Evolutionary conservation across 371 early-diverging fungal species (phyloP).

Genomic region (Scutellospora calospora): DNA sequence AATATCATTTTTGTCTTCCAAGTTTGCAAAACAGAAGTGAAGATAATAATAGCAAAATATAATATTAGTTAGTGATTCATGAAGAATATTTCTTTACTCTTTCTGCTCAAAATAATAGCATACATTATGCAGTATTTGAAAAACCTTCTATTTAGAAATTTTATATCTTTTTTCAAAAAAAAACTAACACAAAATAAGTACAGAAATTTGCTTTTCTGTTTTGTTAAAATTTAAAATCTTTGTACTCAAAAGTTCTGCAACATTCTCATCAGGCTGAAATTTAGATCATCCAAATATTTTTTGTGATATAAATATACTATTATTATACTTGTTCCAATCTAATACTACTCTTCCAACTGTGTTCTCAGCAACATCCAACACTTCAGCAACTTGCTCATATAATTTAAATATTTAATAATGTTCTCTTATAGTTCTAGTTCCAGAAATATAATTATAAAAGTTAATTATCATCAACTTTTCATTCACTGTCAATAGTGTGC

Average conservation of each 20-base stretch:
- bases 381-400: constrained; percentile 18
- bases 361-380: constrained; percentile 1
- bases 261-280: background rate
- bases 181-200: too few relatives aligned
- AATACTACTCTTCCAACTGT: constrained; percentile 10
- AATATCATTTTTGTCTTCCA: too few relatives aligned
- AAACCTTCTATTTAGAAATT: too few relatives aligned
- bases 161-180: too few relatives aligned
- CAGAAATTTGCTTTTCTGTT: too few relatives aligned
- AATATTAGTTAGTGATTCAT: too few relatives aligned
- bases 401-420: background rate
- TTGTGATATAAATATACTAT: background rate
- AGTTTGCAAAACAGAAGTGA: too few relatives aligned
- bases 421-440: background rate
- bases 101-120: too few relatives aligned
- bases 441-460: constrained; percentile 19
- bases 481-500: constrained; percentile 26
- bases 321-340: constrained; percentile 12
- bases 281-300: background rate
- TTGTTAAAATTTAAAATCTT: background rate
- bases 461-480: constrained; percentile 28
- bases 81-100: too few relatives aligned
- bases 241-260: constrained; percentile 12
- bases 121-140: too few relatives aligned
- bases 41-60: too few relatives aligned